phyloP scores from a whole-genome alignment of 129 eudicot genomes.

The Escallonia herrerae region DNA sequence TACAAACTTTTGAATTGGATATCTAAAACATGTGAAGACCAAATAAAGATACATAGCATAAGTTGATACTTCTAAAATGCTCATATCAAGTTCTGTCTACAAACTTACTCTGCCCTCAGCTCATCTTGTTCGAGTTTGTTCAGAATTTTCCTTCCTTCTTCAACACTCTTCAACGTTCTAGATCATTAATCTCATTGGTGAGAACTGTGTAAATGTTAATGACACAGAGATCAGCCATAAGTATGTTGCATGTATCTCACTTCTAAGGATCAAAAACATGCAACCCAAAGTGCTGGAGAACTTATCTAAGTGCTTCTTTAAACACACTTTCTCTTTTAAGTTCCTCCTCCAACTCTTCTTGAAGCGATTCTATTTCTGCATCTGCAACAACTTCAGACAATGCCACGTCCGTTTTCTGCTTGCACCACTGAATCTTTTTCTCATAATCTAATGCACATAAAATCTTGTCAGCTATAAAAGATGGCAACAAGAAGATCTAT shows the following conservation, averaged over 20 bases:
- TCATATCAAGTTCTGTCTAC: neutral
- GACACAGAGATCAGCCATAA: conserved; percentile 15
- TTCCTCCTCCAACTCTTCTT: conserved; percentile 59
- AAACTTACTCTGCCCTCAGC: conserved; percentile 56
- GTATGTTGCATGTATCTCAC: neutral
- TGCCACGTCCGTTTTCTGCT: conserved; percentile 55
- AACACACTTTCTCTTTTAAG: conserved; percentile 42
- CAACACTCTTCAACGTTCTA: conserved; percentile 48
- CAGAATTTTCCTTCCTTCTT: conserved; percentile 47
- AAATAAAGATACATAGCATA: no score
- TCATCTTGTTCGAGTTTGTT: conserved; percentile 61
- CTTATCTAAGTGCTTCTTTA: conserved; percentile 78
- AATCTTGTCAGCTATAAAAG: neutral
- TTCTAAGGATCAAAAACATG: neutral
- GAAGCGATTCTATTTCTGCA: conserved; percentile 47
- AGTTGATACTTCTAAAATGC: neutral
- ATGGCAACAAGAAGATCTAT: neutral
- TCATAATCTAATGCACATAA: conserved; percentile 43
- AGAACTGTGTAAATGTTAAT: conserved; percentile 42
- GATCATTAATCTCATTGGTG: conserved; percentile 41
- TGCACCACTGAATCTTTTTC: conserved; percentile 59
- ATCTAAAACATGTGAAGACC: no score
- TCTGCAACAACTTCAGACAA: conserved; percentile 54
- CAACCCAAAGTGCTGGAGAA: conserved; percentile 9
- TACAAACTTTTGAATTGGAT: no score